Percentiles rank a stretch among this genome's conserved stretches.
These are phyloP conservation scores for Nakaseomyces kungkrabaensis DNA, from an alignment of 1,139 yeast genomes.

Conservation along the genomic window DNA sequence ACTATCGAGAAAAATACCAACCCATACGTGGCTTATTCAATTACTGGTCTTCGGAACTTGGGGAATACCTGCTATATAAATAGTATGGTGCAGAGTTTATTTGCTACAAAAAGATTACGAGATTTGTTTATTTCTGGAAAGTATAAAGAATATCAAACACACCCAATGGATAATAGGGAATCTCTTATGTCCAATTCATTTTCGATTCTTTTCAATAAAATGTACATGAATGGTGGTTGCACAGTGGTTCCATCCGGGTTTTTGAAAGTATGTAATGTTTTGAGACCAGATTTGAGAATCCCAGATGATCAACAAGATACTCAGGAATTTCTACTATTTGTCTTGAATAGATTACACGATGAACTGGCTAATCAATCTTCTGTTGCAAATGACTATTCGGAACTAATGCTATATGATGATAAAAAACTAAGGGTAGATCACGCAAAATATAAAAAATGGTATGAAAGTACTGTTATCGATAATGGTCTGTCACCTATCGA, in stretches of 20 bases:
- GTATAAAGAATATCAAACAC: slow-evolving; percentile 35
- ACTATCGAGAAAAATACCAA: slow-evolving; percentile 34
- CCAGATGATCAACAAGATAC: slow-evolving; percentile 75
- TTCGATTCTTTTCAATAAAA: slow-evolving; percentile 39
- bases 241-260: slow-evolving; percentile 59
- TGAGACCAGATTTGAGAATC: slow-evolving; percentile 57
- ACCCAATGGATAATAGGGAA: slow-evolving; percentile 26
- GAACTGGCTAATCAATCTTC: slow-evolving; percentile 41
- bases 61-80: slow-evolving; percentile 71
- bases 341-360: slow-evolving; percentile 60
- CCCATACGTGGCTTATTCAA: slow-evolving; percentile 33
- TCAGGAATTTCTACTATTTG: slow-evolving; percentile 58
- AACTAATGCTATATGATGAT: slow-evolving; percentile 31
- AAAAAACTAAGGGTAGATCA: slow-evolving; percentile 29
- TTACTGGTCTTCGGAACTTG: slow-evolving; percentile 58
- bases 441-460: slow-evolving; percentile 54
- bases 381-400: slow-evolving; percentile 33
- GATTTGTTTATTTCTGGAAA: slow-evolving; percentile 35
- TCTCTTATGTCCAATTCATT: slow-evolving; percentile 37
- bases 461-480: slow-evolving; percentile 37
- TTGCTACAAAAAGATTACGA: slow-evolving; percentile 42
- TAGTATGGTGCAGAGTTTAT: slow-evolving; percentile 55
- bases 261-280: slow-evolving; percentile 40
- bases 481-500: slow-evolving; percentile 62
- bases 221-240: slow-evolving; percentile 45